Evolutionary conservation across 2,329 filamentous ascomycete species (phyloP), one percentile per base, ranked within the genome.

Genomic region (Fusarium zealandicum): DNA sequence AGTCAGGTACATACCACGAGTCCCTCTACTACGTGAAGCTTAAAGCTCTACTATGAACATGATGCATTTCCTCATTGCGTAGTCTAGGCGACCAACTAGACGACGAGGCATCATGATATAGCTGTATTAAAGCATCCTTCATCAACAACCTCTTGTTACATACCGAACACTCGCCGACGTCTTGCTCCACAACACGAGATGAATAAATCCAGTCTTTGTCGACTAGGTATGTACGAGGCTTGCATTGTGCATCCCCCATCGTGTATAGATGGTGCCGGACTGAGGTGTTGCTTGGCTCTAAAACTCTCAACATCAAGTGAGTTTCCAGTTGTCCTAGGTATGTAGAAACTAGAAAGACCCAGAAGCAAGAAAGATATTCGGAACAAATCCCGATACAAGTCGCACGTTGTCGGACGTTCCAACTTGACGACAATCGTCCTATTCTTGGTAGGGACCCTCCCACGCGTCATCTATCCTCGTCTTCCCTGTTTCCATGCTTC

Each of bases 391-490:
- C 16, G 39, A 18, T 10, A 31, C 18, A 36, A 31, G 42, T 31
- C 17, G 40, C 32, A 36, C 51, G 20, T 11, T 31, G 39, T 33
- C 42, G 16, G 25, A n/a, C 30, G 30, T 22, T 36, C 40, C 25
- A 38, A 25, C 28, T 38, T 45, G 42, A 30, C 31, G 20, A 43
- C 18, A 45, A 43, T 57, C 51, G 31, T 39, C 45, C 57, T 62
- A 60, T 62, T 55, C 50, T 54, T 57, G 49, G 56, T 51, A 41
- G 49, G 56, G 48, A 41, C 39, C 33, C 17, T 17, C 42, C 43
- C 50, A 51, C 52, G 49, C 59, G 51, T 53, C 64, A 65, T 63
- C 45, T 25, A 50, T 46, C 49, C 25, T n/a, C 37, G 7, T 32
- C 20, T 17, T 41, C 36, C 39, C 33, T 53, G 48, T 49, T 61